Base-by-base conservation (phyloP, 768 basidiomycete genomes). In the Leccinum boreale region DNA sequence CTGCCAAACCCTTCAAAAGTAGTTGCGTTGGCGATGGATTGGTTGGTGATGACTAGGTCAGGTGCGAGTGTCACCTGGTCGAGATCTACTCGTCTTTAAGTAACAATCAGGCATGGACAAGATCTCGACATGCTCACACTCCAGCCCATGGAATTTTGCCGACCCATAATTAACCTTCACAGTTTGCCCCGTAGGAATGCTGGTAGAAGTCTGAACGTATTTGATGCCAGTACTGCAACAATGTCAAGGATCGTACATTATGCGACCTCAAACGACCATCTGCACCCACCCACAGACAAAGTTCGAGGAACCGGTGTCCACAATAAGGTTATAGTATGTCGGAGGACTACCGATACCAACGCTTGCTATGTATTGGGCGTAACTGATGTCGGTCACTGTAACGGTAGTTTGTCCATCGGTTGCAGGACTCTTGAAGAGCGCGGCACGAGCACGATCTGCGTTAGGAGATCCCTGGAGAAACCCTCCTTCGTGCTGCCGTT, bases 301-400 rank as follows among this genome's bases (percentile, higher is more conserved):
- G 53, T 71, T 73, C 10, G 73, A 67, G 21, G 65, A 66, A 5
- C 71, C 70, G 5, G 73, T 74, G 53, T 74, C 74, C 19, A 74
- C 53, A 7, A 70, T 28, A 11, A 73, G 62, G 51, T 65, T 62
- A 53, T 71, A 69, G 46, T 67, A 59, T 11, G 67, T 71, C 7
- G 62, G 39, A 19, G 71, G 72, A 21, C 12, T 53, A 17, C 71
- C 69, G 7, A 73, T 62, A 15, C 66, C 69, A 17, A 73, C 63
- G 2, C 56, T 61, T 1, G 62, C 50, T 12, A 62, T 63, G 56
- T 69, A 74, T 24, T 47, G 46, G 46, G 24, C 21, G 14, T 15
- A 47, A 21, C 6, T 24, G 21, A 24, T 2, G 9, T 47, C 23
- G 23, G 46, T 47, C 15, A 23, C 46, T 12, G 46, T 4, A 10